Conservation (phyloP, 176 grass and related monocot genomes). For the Hordeum marinum region DNA sequence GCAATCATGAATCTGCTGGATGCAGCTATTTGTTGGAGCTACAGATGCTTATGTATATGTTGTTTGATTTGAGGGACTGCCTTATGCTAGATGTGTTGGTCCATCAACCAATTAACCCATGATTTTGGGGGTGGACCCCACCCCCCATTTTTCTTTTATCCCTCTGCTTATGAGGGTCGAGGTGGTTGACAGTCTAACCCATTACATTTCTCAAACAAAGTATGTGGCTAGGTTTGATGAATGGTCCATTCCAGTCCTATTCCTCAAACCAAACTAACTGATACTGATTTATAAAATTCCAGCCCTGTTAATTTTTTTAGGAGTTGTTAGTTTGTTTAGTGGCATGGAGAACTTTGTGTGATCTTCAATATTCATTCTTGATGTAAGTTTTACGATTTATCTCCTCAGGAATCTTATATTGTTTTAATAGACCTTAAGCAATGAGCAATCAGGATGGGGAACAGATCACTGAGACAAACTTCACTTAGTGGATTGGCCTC, state of each 20-base stretch:
- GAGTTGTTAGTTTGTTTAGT: not conserved
- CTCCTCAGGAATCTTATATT: not conserved
- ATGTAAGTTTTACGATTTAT: not conserved
- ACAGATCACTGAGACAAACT: not conserved
- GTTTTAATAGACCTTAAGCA: not conserved
- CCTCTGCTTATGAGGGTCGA: not conserved
- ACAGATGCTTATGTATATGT: not conserved
- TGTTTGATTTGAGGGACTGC: not conserved
- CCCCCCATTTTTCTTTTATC: not conserved
- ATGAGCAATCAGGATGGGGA: not conserved
- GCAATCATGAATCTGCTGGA: not conserved
- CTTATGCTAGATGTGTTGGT: not conserved
- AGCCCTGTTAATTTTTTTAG: not conserved
- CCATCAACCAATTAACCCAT: not conserved
- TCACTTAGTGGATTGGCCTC: not conserved
- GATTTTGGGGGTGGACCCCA: not conserved
- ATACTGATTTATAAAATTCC: not conserved
- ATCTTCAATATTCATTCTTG: not conserved
- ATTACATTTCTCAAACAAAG: not conserved
- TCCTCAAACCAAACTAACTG: not conserved
- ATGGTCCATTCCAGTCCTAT: not conserved
- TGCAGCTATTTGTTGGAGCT: not conserved
- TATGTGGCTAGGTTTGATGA: not conserved
- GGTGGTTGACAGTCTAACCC: not conserved
- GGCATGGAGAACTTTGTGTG: not conserved